These are phyloP conservation scores for Dissophora globulifera DNA, from an alignment of 192 early-diverging fungal genomes.

Conservation along the genomic window DNA sequence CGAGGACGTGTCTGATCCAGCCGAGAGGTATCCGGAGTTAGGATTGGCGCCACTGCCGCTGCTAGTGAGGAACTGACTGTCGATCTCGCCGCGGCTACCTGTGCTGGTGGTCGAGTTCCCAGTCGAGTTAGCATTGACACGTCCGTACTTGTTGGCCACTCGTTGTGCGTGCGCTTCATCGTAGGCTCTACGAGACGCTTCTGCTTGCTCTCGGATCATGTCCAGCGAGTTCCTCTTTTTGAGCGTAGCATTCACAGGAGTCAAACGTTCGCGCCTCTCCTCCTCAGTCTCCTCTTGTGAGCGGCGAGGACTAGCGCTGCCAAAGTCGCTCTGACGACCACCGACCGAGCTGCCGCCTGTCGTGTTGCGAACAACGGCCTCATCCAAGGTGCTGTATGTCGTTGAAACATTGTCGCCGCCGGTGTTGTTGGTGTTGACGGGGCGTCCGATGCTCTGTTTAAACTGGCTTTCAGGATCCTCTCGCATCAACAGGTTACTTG, in stretches of 20 bases:
- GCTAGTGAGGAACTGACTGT: neutral
- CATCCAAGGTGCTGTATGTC: neutral
- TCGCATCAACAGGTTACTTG: conserved; percentile 24
- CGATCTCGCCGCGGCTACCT: conserved; percentile 15
- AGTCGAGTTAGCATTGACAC: conserved; percentile 27
- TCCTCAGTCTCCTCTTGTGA: conserved; percentile 27
- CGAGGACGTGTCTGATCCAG: conserved; percentile 36
- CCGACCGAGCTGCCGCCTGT: conserved; percentile 32
- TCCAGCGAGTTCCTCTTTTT: conserved; percentile 48
- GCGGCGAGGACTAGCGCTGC: neutral
- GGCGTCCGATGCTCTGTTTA: conserved; percentile 45
- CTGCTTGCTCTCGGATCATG: conserved; percentile 44
- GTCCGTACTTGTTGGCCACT: conserved; percentile 30
- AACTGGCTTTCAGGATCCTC: conserved; percentile 49
- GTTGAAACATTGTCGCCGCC: neutral
- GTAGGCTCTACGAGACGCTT: conserved; percentile 43
- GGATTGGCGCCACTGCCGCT: neutral
- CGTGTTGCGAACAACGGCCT: conserved; percentile 10
- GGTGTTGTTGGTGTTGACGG: conserved; percentile 13
- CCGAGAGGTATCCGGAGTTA: conserved; percentile 34
- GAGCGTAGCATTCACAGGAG: conserved; percentile 43
- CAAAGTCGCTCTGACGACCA: conserved; percentile 2
- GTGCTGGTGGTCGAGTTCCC: conserved; percentile 37
- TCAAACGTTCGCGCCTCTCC: conserved; percentile 38
- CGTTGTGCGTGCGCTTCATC: conserved; percentile 49